These are phyloP conservation scores for Ajuga chamaepitys DNA, from an alignment of 257 asterid genomes.

Conservation along the genomic window DNA sequence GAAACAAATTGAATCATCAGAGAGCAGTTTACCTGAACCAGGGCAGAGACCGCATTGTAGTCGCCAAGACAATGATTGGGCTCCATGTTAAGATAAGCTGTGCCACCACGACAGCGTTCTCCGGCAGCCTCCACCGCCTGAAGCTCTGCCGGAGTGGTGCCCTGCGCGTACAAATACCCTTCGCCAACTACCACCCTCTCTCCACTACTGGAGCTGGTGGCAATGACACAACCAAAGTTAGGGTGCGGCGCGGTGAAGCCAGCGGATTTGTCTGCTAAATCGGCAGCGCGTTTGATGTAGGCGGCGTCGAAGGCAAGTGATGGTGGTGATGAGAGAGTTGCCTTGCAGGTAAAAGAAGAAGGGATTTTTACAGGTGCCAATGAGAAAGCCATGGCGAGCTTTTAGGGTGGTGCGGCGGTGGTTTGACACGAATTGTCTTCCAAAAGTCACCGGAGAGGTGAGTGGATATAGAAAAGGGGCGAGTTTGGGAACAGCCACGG, in stretches of 20 bases:
- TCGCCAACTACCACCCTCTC: conserved; percentile 60
- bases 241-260: conserved; percentile 97
- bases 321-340: conserved; percentile 23
- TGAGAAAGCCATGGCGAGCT: conserved; percentile 36
- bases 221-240: conserved; percentile 80
- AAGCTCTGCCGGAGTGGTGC: conserved; percentile 76
- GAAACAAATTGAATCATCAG: not conserved
- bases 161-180: conserved; percentile 83
- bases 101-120: conserved; percentile 63
- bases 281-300: conserved; percentile 76
- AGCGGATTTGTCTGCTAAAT: conserved; percentile 78
- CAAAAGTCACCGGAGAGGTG: too few relatives aligned
- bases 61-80: conserved; percentile 71
- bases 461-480: too few relatives aligned
- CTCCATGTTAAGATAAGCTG: conserved; percentile 95
- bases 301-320: conserved; percentile 52
- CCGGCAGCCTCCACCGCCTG: conserved; percentile 80
- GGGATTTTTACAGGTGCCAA: conserved; percentile 21
- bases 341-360: conserved; percentile 32
- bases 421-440: too few relatives aligned
- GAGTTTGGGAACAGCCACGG: too few relatives aligned
- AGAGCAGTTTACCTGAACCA: conserved; percentile 45
- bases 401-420: too few relatives aligned
- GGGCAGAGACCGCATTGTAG: conserved; percentile 55
- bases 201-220: conserved; percentile 24